Evolutionary conservation across 768 basidiomycete genomes (phyloP).

Genomic region (Aureoboletus auriporus): DNA sequence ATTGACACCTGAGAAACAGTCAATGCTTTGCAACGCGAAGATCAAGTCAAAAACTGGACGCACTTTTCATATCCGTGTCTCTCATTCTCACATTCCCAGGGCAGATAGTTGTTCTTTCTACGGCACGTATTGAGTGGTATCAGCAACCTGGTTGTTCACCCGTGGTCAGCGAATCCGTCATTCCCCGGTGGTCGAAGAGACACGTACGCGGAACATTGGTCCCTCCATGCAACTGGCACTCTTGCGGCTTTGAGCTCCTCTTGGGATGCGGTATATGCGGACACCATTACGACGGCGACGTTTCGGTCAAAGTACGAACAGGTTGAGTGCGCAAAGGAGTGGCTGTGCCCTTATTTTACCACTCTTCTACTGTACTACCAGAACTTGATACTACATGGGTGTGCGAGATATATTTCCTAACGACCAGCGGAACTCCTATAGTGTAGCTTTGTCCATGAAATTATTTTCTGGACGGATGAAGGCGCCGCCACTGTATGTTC

Average conservation of each 20-base stretch:
- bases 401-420: neutral
- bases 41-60: constrained; percentile 17
- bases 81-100: constrained; percentile 95
- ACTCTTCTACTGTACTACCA: too few species aligned
- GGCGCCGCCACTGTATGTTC: neutral
- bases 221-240: constrained; percentile 82
- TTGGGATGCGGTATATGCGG: constrained; percentile 78
- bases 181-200: neutral
- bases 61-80: constrained; percentile 83
- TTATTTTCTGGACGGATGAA: neutral
- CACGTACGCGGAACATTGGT: constrained; percentile 87
- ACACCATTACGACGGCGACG: constrained; percentile 46
- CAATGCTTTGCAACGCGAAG: constrained; percentile 2
- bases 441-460: neutral
- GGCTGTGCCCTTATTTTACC: constrained; percentile 14
- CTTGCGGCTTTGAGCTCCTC: constrained; percentile 69
- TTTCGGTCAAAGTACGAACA: neutral
- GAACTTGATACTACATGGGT: too few species aligned
- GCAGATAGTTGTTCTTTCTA: constrained; percentile 68
- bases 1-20: constrained; percentile 68
- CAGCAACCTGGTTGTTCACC: constrained; percentile 51
- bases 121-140: constrained; percentile 88
- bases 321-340: constrained; percentile 4
- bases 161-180: neutral
- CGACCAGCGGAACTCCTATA: neutral